Base-by-base conservation (phyloP, 352 stramenopile genomes). In the Pythium vanterpoolii region DNA sequence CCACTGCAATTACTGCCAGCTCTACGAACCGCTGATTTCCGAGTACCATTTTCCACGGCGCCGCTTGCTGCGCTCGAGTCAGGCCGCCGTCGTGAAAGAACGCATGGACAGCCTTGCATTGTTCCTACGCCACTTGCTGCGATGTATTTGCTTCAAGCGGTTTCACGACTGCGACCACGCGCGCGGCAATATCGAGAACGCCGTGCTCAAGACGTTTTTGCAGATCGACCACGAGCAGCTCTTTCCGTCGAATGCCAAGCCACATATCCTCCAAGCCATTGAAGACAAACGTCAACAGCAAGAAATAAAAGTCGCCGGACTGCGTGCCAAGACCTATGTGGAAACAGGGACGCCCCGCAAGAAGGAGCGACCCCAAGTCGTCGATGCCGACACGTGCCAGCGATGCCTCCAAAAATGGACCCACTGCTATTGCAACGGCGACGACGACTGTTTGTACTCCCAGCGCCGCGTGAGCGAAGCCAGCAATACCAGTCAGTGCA, bases 361-460 rank as follows among this genome's bases (percentile, higher is more conserved):
- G 26, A 59, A 54, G 59, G 54, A 21, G 49, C 4, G 67, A 1
- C 73, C 83, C 8, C 70, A 57, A 8, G 73, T 87, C 28, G 75
- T 94, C 4, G 78, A 72, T 19, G 73, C 81, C 0, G 79, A 94
- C 57, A 90, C 80, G 26, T 94, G 85, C 53, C 77, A 84, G 62
- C 69, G 74, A 34, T 94, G 85, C 56, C 48, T 89, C 44, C 79
- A 91, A 49, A 92, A 92, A 62, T 94, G 85, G 85, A 92, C 80
- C n/a, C 70, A 93, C 59, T 94, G 85, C 64, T 91, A 92, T 60
- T 94, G 85, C 72, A 90, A 90, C 57, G 86, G 83, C 46, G 80
- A 94, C 48, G 79, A 91, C 58, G 77, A 90, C 56, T 73, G 71
- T 16, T 69, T 90, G 38, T 87, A 79, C 48, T 72, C 74, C 11